Conservation (phyloP, 2,329 filamentous ascomycete genomes). For the Stylonectria norvegica region DNA sequence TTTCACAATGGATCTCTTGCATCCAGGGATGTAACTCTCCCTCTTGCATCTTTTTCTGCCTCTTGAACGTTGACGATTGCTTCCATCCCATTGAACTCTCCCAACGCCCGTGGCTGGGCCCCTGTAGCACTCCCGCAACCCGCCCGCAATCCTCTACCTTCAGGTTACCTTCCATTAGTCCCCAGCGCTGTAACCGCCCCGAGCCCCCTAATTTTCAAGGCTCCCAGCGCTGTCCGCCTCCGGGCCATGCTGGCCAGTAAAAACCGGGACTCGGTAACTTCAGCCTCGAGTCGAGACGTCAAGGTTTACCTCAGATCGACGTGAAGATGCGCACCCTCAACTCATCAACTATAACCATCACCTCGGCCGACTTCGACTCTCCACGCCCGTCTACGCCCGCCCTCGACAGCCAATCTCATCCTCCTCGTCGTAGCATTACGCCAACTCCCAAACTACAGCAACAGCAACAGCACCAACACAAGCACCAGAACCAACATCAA, state of each 20-base stretch:
- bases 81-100: no score
- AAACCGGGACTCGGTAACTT: background rate
- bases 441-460: slow-evolving; percentile 14
- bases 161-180: no score
- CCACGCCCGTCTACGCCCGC: slow-evolving; percentile 3
- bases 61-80: no score
- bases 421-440: slow-evolving; percentile 15
- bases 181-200: background rate
- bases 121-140: no score
- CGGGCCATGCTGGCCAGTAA: slow-evolving; percentile 18
- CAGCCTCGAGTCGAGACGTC: slow-evolving; percentile 10
- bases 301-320: slow-evolving; percentile 2
- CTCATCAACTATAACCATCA: slow-evolving; percentile 20
- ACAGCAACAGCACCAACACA: slow-evolving; percentile 13
- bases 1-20: no score
- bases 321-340: slow-evolving; percentile 28
- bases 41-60: no score
- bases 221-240: slow-evolving; percentile 8
- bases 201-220: slow-evolving; percentile 16
- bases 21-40: no score
- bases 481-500: slow-evolving; percentile 27
- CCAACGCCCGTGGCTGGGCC: no score
- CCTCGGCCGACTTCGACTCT: slow-evolving; percentile 11
- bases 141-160: no score
- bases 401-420: slow-evolving; percentile 17